Percentiles rank a stretch among this genome's conserved stretches.
These are phyloP conservation scores for Elsinoe australis DNA, from an alignment of 2,329 filamentous ascomycete species.

Conservation along the genomic window DNA sequence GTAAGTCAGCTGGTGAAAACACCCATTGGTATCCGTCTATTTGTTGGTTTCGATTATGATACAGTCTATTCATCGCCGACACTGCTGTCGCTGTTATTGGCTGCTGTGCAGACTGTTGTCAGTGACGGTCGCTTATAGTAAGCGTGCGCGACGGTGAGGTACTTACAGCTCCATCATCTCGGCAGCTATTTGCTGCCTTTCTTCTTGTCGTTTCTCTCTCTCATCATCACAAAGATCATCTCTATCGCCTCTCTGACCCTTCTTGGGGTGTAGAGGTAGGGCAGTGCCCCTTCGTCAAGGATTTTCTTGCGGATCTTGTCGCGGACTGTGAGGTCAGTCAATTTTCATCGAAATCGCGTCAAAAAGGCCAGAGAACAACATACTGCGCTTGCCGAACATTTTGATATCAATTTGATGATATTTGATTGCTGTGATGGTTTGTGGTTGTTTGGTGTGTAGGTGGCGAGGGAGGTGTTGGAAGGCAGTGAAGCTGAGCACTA, in stretches of 20 bases:
- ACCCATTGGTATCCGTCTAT: not conserved
- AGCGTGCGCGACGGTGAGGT: not conserved
- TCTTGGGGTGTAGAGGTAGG: not conserved
- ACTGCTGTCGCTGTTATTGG: not conserved
- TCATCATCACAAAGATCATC: constrained; percentile 4
- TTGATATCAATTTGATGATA: not conserved
- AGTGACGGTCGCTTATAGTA: constrained; percentile 4
- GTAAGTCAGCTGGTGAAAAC: not conserved
- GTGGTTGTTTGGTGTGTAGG: not conserved
- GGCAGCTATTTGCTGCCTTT: not conserved
- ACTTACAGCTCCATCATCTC: not conserved
- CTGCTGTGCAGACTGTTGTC: not conserved
- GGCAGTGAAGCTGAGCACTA: not conserved
- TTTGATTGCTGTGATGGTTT: not conserved
- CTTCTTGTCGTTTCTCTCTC: not conserved
- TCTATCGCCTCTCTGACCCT: not conserved
- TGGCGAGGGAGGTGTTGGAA: not conserved
- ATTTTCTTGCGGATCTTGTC: constrained; percentile 4
- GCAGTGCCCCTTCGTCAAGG: not conserved
- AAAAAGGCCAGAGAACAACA: not conserved
- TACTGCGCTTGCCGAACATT: not conserved
- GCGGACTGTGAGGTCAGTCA: constrained; percentile 2
- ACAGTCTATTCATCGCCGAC: not conserved
- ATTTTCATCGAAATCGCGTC: not conserved
- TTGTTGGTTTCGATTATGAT: not conserved